Base-by-base conservation (phyloP, 106 monocot species). In the Dactylorhiza incarnata region DNA sequence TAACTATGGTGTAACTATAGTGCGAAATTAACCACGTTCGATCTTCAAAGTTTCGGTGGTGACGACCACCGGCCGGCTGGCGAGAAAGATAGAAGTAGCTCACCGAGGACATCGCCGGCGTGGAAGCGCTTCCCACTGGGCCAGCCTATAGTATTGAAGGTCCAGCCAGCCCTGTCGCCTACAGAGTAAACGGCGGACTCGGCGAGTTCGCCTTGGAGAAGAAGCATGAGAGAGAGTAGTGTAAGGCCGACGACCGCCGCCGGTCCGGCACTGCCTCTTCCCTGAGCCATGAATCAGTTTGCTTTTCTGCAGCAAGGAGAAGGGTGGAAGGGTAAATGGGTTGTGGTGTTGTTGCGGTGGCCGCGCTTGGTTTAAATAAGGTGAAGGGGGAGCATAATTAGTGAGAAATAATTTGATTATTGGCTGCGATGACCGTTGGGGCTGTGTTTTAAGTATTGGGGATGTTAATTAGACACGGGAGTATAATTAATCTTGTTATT, bases 41-140 rank as follows among this genome's bases (percentile, higher is more conserved):
- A n/a, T n/a, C n/a, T n/a, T n/a, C n/a, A n/a, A n/a, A n/a, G n/a
- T n/a, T n/a, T n/a, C n/a, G n/a, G n/a, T n/a, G n/a, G n/a, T n/a
- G n/a, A n/a, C n/a, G n/a, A n/a, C n/a, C n/a, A n/a, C n/a, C n/a
- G n/a, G n/a, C 1, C 6, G n/a, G 26, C 29, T 4, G 45, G 44
- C 2, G 7, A 0, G 50, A 14, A 46, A 15, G 47, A 47, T 14
- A 22, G 5, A 48, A 13, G 11, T 26, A 43, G 6, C 74, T 81
- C 44, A 84, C 87, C 67, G 7, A 87, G 70, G 5, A 78, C 78
- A 58, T 87, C 87, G 17, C 87, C 87, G 29, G 81, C 83, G 44
- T 56, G 43, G 78, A 84, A 83, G 0, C 68, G 37, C 73, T 83
- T 87, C 29, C 83, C 81, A 0, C 15, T 53, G 20, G 78, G 71